Evolutionary conservation across 768 basidiomycete genomes (phyloP).

Genomic region (Tylopilus felleus): DNA sequence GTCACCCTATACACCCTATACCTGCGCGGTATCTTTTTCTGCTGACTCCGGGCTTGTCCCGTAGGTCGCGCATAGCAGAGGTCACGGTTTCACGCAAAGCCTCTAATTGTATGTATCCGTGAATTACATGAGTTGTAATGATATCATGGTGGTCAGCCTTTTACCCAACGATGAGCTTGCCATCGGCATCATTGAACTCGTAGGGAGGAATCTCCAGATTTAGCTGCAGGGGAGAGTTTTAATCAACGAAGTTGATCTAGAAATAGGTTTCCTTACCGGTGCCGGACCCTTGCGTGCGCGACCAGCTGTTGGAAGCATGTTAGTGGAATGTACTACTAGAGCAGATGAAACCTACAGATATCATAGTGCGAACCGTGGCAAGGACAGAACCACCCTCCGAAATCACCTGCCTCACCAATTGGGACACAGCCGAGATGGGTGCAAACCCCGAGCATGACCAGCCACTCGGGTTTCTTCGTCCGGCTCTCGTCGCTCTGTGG

Average conservation of each 20-base stretch:
- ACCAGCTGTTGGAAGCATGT: slow-evolving; percentile 56
- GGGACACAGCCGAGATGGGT: slow-evolving; percentile 99
- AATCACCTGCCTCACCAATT: slow-evolving; percentile 96
- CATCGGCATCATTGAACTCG: slow-evolving; percentile 83
- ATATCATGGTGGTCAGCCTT: background rate
- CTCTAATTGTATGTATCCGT: slow-evolving; percentile 24
- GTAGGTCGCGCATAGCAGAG: background rate
- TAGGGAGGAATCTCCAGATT: slow-evolving; percentile 93
- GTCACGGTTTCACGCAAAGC: slow-evolving; percentile 7
- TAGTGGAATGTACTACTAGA: slow-evolving; percentile 1
- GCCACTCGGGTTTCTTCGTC: slow-evolving; percentile 94
- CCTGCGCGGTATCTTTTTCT: background rate
- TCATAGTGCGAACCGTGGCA: slow-evolving; percentile 99
- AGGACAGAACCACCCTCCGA: slow-evolving; percentile 99
- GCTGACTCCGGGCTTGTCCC: background rate
- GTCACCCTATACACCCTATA: background rate
- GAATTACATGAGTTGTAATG: slow-evolving; percentile 19
- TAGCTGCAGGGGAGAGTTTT: slow-evolving; percentile 45
- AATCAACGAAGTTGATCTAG: slow-evolving; percentile 1
- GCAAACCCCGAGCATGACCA: slow-evolving; percentile 90
- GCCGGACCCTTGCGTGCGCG: slow-evolving; percentile 96
- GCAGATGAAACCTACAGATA: slow-evolving; percentile 64
- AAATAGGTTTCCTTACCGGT: slow-evolving; percentile 56
- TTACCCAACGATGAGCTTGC: slow-evolving; percentile 85
- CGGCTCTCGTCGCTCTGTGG: slow-evolving; percentile 88